A percentile compares a stretch with the other conserved stretches of the same genome.
phyloP scores from a whole-genome alignment of 768 basidiomycete species.

The Trametes cingulata region DNA sequence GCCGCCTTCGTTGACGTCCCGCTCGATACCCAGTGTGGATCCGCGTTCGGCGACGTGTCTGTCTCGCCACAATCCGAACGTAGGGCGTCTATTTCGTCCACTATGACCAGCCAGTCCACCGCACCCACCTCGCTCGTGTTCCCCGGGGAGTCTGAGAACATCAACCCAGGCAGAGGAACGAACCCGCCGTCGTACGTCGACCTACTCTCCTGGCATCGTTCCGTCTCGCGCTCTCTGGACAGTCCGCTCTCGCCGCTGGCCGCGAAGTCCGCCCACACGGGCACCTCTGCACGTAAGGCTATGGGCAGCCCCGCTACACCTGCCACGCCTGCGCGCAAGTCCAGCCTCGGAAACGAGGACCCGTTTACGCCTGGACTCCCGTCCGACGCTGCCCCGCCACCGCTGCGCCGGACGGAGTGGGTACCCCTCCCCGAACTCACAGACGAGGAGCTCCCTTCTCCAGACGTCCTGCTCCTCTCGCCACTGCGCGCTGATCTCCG shows the following conservation, averaged over 20 bases:
- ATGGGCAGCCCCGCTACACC: not conserved
- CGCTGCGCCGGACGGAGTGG: slow-evolving; percentile 11
- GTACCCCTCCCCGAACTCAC: slow-evolving; percentile 17
- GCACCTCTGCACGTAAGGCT: not conserved
- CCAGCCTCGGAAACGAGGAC: not conserved
- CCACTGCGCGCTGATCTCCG: slow-evolving; percentile 15
- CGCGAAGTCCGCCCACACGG: not conserved
- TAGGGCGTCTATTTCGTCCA: slow-evolving; percentile 2
- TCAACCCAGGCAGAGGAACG: not conserved
- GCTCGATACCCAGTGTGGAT: not conserved
- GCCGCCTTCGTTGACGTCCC: slow-evolving; percentile 6
- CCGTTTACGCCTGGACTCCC: slow-evolving; percentile 4
- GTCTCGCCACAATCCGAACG: slow-evolving; percentile 2
- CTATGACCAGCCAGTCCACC: slow-evolving; percentile 1
- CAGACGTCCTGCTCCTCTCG: not conserved
- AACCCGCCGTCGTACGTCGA: slow-evolving; percentile 5
- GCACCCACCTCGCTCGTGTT: slow-evolving; percentile 13
- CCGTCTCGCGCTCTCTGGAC: slow-evolving; percentile 1
- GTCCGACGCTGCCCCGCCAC: slow-evolving; percentile 1
- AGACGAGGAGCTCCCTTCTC: slow-evolving; percentile 1
- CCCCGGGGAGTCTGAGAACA: slow-evolving; percentile 7
- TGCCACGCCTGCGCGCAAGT: not conserved
- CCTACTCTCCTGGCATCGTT: slow-evolving; percentile 9
- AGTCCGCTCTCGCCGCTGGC: slow-evolving; percentile 3
- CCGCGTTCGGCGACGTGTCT: not conserved